These are phyloP conservation scores for Fusarium dimerum DNA, from an alignment of 2,329 filamentous ascomycete genomes.

Conservation along the genomic window DNA sequence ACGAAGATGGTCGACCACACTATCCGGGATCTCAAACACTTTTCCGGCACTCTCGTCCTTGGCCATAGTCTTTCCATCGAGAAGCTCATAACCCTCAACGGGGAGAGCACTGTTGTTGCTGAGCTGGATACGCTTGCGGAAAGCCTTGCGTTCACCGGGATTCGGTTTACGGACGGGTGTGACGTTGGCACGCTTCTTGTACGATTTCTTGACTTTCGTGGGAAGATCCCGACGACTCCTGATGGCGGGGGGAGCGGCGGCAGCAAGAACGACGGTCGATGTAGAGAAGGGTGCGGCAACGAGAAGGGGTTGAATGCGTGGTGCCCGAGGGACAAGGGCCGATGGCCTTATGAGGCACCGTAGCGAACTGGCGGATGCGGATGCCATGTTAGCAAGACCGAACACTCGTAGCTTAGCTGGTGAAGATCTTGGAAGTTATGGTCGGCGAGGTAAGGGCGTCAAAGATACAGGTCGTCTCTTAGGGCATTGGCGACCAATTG, in stretches of 20 bases:
- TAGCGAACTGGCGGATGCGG: slow-evolving; percentile 40
- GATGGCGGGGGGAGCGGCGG: slow-evolving; percentile 29
- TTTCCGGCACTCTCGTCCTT: slow-evolving; percentile 59
- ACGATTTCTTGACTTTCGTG: slow-evolving; percentile 47
- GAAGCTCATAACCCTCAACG: slow-evolving; percentile 65
- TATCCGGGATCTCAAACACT: slow-evolving; percentile 68
- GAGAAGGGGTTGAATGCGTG: slow-evolving; percentile 35
- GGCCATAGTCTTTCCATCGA: slow-evolving; percentile 57
- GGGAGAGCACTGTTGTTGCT: slow-evolving; percentile 92
- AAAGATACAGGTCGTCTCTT: slow-evolving; percentile 8
- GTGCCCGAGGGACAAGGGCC: slow-evolving; percentile 31
- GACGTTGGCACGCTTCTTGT: slow-evolving; percentile 52
- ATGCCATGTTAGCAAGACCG: slow-evolving; percentile 36
- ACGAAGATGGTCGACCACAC: slow-evolving; percentile 76
- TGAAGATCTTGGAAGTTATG: slow-evolving; percentile 8
- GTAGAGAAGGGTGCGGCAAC: slow-evolving; percentile 45
- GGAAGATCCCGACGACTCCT: slow-evolving; percentile 40
- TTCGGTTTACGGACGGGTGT: slow-evolving; percentile 57
- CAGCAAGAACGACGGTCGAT: slow-evolving; percentile 29
- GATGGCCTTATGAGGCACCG: slow-evolving; percentile 43
- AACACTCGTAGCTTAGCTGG: background rate
- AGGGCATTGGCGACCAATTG: slow-evolving; percentile 33
- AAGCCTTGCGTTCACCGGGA: slow-evolving; percentile 81
- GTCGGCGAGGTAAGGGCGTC: background rate
- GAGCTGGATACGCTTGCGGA: slow-evolving; percentile 85